Evolutionary conservation across 164 flowering plant genomes (phyloP), one percentile per base, ranked within the genome.

Genomic region (Hamamelis virginiana): DNA sequence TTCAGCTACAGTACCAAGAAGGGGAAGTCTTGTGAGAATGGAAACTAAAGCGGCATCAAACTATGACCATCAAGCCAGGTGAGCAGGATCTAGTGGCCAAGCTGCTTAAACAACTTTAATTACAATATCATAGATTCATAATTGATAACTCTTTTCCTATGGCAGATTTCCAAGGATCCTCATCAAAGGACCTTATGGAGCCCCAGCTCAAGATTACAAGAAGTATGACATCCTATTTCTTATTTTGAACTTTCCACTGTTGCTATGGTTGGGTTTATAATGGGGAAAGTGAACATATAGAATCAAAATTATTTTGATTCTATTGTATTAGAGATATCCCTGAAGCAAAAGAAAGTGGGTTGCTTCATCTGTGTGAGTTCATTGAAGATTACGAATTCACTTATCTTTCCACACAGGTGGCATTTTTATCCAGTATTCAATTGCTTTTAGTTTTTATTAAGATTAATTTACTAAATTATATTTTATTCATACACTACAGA

Each of bases 311-410:
- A n/a, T n/a, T n/a, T n/a, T n/a, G n/a, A n/a, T n/a, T n/a, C n/a
- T n/a, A n/a, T n/a, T n/a, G n/a, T n/a, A n/a, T n/a, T n/a, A 88
- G 94, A 76, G 98, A 95, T 67, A 95, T 95, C 25, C 99, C 98
- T 27, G 99, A 95, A 70, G 99, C 99, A 69, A 95, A 92, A 83
- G 99, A 92, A 74, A 83, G 82, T 85, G 99, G 99, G 44, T 74
- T 95, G 79, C 89, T 92, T 80, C 99, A 95, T 84, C 85, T 95
- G 25, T 95, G 99, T 78, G 99, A 95, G 83, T 95, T 95, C 78
- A 92, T 95, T 78, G 99, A 95, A 80, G 99, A 95, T 75, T 95
- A 98, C 85, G 98, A 95, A 86, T 95, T 95, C 73, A 95, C 98
- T 0, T 95, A 95, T 80, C 91, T 95, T 53, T 95, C 99, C 53